phyloP scores from a whole-genome alignment of 2,329 filamentous ascomycete species.

The Mycosphaerella arachidis region DNA sequence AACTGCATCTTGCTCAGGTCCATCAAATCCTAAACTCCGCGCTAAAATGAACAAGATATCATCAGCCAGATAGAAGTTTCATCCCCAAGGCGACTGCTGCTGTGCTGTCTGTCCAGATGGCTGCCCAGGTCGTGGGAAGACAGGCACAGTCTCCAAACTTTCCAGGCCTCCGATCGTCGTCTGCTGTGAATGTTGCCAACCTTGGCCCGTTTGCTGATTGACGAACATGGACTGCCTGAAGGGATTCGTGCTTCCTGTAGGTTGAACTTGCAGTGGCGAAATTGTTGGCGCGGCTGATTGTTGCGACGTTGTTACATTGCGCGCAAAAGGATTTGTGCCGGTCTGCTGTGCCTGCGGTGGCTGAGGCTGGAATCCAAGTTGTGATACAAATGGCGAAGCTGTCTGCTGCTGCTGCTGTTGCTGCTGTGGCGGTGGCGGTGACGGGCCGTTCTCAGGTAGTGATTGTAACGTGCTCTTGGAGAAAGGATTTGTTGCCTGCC shows the following conservation, averaged over 20 bases:
- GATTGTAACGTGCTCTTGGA: constrained; percentile 50
- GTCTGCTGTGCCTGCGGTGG: constrained; percentile 56
- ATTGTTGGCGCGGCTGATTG: constrained; percentile 34
- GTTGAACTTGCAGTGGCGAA: constrained; percentile 61
- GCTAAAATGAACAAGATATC: constrained; percentile 2
- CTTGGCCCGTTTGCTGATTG: constrained; percentile 79
- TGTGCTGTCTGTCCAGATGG: constrained; percentile 49
- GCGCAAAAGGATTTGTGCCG: constrained; percentile 68
- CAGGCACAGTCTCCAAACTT: constrained; percentile 69
- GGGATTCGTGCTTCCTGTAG: constrained; percentile 87
- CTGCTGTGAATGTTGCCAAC: constrained; percentile 74
- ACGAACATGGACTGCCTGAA: constrained; percentile 89
- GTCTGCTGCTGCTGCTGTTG: constrained; percentile 14
- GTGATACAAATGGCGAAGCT: constrained; percentile 17
- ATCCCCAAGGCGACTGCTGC: constrained; percentile 29
- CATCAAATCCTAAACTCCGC: background rate
- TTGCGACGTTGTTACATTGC: constrained; percentile 45
- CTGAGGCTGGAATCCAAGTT: constrained; percentile 34
- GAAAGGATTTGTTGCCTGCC: constrained; percentile 48
- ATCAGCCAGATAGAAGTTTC: background rate
- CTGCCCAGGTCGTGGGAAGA: constrained; percentile 74
- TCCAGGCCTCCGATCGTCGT: constrained; percentile 77
- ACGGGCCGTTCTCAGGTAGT: constrained; percentile 23
- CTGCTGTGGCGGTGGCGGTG: constrained; percentile 10
- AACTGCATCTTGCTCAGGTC: background rate